Evolutionary conservation across 208 protist genomes (phyloP).

Genomic region (Endotrypanum monterogeii): DNA sequence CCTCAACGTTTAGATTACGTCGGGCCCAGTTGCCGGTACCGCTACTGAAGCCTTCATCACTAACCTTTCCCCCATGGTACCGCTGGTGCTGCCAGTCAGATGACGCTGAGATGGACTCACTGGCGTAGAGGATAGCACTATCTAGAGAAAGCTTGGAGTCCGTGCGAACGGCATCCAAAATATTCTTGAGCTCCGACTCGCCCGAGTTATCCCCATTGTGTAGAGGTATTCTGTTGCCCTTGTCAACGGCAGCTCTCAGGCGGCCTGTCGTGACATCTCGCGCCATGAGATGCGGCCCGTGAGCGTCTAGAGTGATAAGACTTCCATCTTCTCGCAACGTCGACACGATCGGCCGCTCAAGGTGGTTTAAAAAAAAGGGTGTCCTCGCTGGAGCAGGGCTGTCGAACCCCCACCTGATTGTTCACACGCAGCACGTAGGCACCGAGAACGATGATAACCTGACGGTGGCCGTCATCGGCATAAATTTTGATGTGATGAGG

Average conservation of each 20-base stretch:
- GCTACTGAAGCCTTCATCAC: background rate
- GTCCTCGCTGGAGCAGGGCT: slow-evolving; percentile 75
- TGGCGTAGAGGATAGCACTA: slow-evolving; percentile 49
- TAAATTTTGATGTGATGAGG: slow-evolving; percentile 66
- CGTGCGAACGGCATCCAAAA: slow-evolving; percentile 43
- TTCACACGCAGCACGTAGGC: slow-evolving; percentile 77
- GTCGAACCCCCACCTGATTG: slow-evolving; percentile 68
- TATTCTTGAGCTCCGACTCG: slow-evolving; percentile 20
- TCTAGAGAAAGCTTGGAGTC: slow-evolving; percentile 65
- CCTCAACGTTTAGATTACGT: slow-evolving; percentile 65
- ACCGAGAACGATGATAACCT: slow-evolving; percentile 55
- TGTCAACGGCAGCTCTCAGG: slow-evolving; percentile 1
- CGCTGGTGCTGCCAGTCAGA: too few relatives aligned
- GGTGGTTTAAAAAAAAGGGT: slow-evolving; percentile 41
- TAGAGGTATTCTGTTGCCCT: background rate
- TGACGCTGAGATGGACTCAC: slow-evolving; percentile 16
- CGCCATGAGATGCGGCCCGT: slow-evolving; percentile 48
- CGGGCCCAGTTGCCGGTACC: slow-evolving; percentile 70
- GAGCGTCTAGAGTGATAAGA: slow-evolving; percentile 57
- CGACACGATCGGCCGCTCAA: slow-evolving; percentile 41
- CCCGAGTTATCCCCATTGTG: slow-evolving; percentile 23
- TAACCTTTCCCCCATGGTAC: background rate
- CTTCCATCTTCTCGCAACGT: slow-evolving; percentile 43
- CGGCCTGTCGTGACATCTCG: slow-evolving; percentile 18
- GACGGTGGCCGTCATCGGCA: slow-evolving; percentile 38